A percentile compares a stretch with the other conserved stretches of the same genome.
These are phyloP conservation scores for Cryptococcus sp. DNA, from an alignment of 1,284 basidiomycete species.

Conservation along the genomic window DNA sequence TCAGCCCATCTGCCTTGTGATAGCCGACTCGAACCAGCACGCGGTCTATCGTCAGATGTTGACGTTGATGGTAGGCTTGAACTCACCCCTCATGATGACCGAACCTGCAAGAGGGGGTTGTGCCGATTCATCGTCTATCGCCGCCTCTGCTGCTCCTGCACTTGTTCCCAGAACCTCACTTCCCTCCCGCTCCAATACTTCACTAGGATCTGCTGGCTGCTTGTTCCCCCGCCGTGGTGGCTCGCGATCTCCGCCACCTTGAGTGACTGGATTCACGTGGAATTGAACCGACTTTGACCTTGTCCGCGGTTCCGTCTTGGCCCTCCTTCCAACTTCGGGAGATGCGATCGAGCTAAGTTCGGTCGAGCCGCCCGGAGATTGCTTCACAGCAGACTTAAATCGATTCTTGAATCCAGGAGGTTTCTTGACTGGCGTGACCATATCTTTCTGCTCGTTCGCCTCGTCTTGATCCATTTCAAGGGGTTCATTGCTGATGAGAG, in stretches of 20 bases:
- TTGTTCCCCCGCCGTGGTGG: conserved; percentile 23
- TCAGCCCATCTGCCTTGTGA: conserved; percentile 30
- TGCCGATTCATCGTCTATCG: conserved; percentile 22
- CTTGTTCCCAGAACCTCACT: conserved; percentile 36
- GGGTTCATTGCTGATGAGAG: conserved; percentile 10
- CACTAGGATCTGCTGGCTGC: conserved; percentile 31
- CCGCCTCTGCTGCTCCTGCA: conserved; percentile 30
- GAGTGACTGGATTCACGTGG: conserved; percentile 22
- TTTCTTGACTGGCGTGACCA: background rate
- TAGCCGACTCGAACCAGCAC: conserved; percentile 43
- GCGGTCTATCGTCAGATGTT: conserved; percentile 36
- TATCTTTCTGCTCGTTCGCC: conserved; percentile 1
- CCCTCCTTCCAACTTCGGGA: background rate
- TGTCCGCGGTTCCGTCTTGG: background rate
- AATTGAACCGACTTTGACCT: conserved; percentile 41
- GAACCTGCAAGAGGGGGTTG: conserved; percentile 20
- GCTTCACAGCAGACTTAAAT: conserved; percentile 31
- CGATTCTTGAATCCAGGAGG: conserved; percentile 9
- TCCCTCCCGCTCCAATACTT: conserved; percentile 37
- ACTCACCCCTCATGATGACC: conserved; percentile 37
- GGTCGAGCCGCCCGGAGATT: conserved; percentile 6
- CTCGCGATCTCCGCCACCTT: background rate
- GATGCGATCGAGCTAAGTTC: background rate
- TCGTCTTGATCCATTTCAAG: conserved; percentile 11
- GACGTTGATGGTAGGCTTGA: too few species aligned